Conservation (phyloP, 768 basidiomycete species). For the Russula sp. region DNA sequence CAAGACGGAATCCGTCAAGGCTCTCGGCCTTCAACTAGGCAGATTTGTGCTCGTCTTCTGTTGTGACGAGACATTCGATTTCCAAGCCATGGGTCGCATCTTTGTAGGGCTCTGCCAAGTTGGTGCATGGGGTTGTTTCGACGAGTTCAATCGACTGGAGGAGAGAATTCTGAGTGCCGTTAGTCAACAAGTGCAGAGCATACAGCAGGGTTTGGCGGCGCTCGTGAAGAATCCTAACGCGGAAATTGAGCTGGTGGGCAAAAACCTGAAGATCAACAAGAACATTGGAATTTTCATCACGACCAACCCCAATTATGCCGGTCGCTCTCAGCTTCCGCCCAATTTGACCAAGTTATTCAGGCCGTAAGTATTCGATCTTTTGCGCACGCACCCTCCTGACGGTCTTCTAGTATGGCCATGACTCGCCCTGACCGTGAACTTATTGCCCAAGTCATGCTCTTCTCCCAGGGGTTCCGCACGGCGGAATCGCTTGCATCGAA, state of each 20-base stretch:
- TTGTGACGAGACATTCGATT: constrained; percentile 99
- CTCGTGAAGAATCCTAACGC: constrained; percentile 76
- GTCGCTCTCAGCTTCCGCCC: constrained; percentile 85
- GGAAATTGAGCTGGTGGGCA: constrained; percentile 95
- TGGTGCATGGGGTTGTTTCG: constrained; percentile 98
- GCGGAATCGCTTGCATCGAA: constrained; percentile 97
- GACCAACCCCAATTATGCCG: constrained; percentile 98
- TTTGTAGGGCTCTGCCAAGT: constrained; percentile 99
- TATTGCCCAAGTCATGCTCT: constrained; percentile 98
- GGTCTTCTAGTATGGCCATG: constrained; percentile 83
- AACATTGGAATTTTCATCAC: constrained; percentile 99
- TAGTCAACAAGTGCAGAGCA: constrained; percentile 97
- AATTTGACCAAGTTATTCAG: constrained; percentile 91
- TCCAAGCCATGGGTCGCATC: constrained; percentile 99
- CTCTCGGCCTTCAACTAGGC: constrained; percentile 93
- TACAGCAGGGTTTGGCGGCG: constrained; percentile 90
- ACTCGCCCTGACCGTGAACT: constrained; percentile 96
- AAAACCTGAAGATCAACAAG: constrained; percentile 86
- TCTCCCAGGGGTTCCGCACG: constrained; percentile 98
- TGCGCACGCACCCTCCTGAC: background rate
- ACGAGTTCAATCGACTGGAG: constrained; percentile 97
- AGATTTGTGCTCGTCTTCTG: constrained; percentile 99
- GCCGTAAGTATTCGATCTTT: constrained; percentile 51
- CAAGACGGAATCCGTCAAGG: constrained; percentile 99
- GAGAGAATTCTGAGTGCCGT: constrained; percentile 97